These are phyloP conservation scores for Endoconidiophora polonica DNA, from an alignment of 2,329 filamentous ascomycete genomes.

Conservation along the genomic window DNA sequence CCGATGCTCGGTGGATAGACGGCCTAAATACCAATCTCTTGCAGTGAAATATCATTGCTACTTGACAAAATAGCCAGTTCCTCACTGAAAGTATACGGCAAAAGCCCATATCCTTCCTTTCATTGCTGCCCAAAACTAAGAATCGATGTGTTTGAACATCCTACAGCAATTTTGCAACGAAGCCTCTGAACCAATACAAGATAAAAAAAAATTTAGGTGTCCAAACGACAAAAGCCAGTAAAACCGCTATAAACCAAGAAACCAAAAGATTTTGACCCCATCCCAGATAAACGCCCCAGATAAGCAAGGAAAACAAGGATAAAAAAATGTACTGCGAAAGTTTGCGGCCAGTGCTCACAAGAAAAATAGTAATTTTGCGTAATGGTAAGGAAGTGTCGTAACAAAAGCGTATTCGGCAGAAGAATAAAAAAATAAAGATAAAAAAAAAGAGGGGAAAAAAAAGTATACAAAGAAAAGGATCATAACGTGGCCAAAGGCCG, in stretches of 20 bases:
- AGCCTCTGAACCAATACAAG: no score
- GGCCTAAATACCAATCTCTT: no score
- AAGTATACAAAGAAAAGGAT: slow-evolving; percentile 5
- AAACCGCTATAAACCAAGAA: no score
- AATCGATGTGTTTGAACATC: no score
- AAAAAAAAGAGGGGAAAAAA: slow-evolving; percentile 2
- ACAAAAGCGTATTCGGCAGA: not conserved
- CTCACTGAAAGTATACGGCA: no score
- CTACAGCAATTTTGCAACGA: no score
- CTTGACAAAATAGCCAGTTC: no score
- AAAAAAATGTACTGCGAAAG: not conserved
- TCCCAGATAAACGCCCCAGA: not conserved
- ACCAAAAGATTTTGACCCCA: not conserved
- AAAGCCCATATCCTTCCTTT: no score
- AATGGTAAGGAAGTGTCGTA: not conserved
- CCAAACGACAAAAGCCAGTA: not conserved
- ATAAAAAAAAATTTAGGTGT: not conserved
- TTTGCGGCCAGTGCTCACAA: not conserved
- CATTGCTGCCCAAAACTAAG: no score
- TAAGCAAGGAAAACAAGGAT: not conserved
- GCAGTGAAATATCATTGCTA: no score
- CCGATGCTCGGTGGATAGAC: no score
- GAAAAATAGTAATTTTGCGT: not conserved
- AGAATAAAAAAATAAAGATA: slow-evolving; percentile 4
- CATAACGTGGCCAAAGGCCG: not conserved